phyloP scores from a whole-genome alignment of 345 rosid species.

The Pseudoturritis turrita region DNA sequence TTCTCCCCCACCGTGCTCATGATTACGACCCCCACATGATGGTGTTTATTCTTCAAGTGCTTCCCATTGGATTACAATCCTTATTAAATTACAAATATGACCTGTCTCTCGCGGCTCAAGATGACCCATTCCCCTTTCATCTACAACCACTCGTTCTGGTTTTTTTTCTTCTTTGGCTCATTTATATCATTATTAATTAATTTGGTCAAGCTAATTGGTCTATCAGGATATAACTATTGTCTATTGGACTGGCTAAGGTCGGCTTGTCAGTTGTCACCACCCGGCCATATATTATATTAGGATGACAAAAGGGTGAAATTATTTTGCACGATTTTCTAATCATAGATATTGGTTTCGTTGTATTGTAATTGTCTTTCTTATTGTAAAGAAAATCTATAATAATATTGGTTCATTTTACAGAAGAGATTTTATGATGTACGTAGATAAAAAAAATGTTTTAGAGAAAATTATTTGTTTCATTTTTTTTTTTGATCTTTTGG shows the following conservation, averaged over 20 bases:
- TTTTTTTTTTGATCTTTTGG: no score
- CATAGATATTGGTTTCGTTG: not conserved
- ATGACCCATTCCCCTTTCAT: not conserved
- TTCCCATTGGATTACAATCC: not conserved
- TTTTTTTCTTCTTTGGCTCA: not conserved
- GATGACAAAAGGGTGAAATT: not conserved
- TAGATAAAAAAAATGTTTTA: no score
- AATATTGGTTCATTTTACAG: no score
- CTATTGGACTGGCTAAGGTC: not conserved
- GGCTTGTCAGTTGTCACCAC: not conserved
- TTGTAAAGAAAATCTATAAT: no score
- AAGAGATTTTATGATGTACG: no score
- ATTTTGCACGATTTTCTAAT: not conserved
- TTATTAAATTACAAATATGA: not conserved
- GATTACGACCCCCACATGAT: not conserved
- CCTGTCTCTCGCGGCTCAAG: not conserved
- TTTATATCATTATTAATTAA: no score
- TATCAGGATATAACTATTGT: not conserved
- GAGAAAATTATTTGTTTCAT: no score
- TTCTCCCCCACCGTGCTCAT: not conserved
- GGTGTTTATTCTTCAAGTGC: not conserved
- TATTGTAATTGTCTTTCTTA: no score
- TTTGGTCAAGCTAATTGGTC: not conserved
- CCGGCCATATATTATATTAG: not conserved
- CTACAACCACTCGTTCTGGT: not conserved